phyloP scores from a whole-genome alignment of 148 eudicot genomes.

The Cornus florida region DNA sequence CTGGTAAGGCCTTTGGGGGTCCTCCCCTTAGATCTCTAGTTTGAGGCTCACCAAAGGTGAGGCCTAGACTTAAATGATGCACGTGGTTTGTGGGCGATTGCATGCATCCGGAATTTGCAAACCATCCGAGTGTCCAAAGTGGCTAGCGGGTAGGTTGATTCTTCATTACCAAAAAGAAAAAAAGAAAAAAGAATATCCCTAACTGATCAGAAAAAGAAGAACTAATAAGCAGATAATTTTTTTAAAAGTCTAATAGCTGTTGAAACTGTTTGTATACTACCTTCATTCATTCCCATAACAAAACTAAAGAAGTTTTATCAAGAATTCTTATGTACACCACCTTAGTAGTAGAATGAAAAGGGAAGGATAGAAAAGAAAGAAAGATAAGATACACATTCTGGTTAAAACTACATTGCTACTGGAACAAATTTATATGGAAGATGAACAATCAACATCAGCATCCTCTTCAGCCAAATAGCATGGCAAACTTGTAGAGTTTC shows the following conservation, averaged over 20 bases:
- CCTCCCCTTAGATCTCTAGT: too few species aligned
- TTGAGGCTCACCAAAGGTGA: too few species aligned
- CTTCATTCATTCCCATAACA: constrained; percentile 4
- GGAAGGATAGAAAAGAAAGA: not conserved
- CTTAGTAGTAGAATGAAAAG: not conserved
- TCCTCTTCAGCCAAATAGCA: not conserved
- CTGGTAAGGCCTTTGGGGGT: too few species aligned
- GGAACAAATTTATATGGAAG: not conserved
- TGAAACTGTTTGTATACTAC: not conserved
- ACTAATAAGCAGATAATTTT: not conserved
- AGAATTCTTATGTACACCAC: too few species aligned
- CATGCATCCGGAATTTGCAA: too few species aligned
- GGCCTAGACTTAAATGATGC: too few species aligned
- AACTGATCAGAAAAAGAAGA: not conserved
- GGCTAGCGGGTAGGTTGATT: too few species aligned
- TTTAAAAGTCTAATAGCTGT: not conserved
- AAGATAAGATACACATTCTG: not conserved
- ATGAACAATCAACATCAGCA: not conserved
- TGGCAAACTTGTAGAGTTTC: not conserved
- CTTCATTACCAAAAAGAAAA: too few species aligned
- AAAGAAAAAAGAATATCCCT: not conserved
- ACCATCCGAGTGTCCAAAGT: too few species aligned
- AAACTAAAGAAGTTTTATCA: not conserved
- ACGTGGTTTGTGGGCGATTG: too few species aligned
- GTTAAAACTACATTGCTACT: not conserved